Conservation (phyloP, 106 monocot species). For the Dendrobium officinale region DNA sequence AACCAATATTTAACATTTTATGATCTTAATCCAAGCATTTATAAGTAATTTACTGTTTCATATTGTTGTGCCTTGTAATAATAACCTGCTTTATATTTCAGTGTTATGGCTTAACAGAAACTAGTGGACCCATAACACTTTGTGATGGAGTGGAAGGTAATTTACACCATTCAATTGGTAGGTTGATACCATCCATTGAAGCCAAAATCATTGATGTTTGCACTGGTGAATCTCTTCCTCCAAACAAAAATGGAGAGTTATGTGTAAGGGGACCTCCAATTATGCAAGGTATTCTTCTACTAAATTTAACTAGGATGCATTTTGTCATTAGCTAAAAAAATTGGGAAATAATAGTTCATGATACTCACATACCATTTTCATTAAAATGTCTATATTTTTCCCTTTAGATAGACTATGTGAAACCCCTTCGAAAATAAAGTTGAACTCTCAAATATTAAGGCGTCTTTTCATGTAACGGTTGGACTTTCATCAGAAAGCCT, state of each 20-base stretch:
- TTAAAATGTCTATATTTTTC: no score
- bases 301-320: neutral
- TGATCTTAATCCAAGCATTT: neutral
- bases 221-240: constrained; percentile 39
- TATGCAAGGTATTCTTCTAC: constrained; percentile 38
- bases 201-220: constrained; percentile 47
- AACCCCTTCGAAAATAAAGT: no score
- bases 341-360: no score
- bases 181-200: constrained; percentile 39
- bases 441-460: no score
- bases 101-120: constrained; percentile 82
- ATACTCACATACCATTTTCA: no score
- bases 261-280: constrained; percentile 42
- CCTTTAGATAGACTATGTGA: no score
- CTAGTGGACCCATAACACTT: constrained; percentile 47
- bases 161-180: constrained; percentile 54
- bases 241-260: constrained; percentile 41
- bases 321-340: neutral
- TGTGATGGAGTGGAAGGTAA: constrained; percentile 45
- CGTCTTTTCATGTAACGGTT: no score
- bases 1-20: no score
- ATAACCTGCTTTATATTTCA: constrained; percentile 13
- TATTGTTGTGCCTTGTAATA: neutral
- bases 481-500: no score
- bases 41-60: neutral